Conservation (phyloP, 2,329 filamentous ascomycete species). For the Orbilia blumenaviensis region DNA sequence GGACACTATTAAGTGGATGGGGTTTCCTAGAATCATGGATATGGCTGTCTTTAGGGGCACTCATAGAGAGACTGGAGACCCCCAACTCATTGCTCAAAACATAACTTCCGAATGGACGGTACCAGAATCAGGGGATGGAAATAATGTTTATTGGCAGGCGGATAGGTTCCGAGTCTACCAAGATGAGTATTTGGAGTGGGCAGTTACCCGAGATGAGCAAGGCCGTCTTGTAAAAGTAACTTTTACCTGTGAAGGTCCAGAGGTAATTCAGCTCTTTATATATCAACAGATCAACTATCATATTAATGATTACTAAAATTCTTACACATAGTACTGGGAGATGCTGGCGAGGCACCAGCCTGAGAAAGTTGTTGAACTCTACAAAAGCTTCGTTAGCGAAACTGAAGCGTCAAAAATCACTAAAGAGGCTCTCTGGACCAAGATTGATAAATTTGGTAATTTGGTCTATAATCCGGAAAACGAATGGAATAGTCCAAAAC, state of each 20-base stretch:
- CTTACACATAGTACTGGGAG: conserved; percentile 35
- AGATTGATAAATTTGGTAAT: background rate
- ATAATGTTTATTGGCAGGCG: conserved; percentile 15
- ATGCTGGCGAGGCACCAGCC: conserved; percentile 33
- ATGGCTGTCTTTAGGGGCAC: background rate
- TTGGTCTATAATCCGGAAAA: conserved; percentile 20
- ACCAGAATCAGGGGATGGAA: background rate
- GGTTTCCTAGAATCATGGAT: conserved; percentile 20
- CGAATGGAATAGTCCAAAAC: conserved; percentile 39
- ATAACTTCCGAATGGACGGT: background rate
- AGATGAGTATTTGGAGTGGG: conserved; percentile 54
- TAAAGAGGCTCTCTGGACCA: conserved; percentile 25
- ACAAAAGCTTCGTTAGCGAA: conserved; percentile 31
- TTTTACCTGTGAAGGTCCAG: conserved; percentile 53
- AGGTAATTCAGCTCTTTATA: conserved; percentile 1
- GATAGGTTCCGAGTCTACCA: conserved; percentile 15
- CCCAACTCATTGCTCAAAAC: background rate
- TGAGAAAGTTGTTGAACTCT: conserved; percentile 37
- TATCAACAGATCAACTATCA: too few relatives aligned
- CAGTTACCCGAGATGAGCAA: conserved; percentile 19
- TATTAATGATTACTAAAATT: background rate
- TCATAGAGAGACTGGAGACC: background rate
- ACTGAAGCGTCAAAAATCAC: conserved; percentile 35
- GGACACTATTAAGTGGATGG: background rate
- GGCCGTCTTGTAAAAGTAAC: conserved; percentile 27